These are phyloP conservation scores for Venturia oleaginea DNA, from an alignment of 2,329 filamentous ascomycete genomes.

Conservation along the genomic window DNA sequence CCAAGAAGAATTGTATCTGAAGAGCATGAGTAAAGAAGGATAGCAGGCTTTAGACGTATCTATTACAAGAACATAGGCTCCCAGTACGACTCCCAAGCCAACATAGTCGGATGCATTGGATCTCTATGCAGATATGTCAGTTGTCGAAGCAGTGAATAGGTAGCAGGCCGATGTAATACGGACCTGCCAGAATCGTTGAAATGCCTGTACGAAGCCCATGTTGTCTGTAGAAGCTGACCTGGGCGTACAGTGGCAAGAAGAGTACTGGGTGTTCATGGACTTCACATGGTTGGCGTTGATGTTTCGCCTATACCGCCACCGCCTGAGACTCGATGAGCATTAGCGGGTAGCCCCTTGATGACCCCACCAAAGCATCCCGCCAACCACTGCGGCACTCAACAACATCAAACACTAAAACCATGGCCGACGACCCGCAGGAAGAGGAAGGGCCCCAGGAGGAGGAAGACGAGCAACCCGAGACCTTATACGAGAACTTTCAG, in stretches of 20 bases:
- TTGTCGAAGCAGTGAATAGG: not conserved
- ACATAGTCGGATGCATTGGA: conserved; percentile 87
- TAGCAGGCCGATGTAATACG: not conserved
- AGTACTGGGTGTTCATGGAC: not conserved
- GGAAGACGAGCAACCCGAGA: not conserved
- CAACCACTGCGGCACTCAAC: not conserved
- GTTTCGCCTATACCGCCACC: not conserved
- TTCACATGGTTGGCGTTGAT: not conserved
- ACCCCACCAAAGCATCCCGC: not conserved
- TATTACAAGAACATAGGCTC: conserved; percentile 54
- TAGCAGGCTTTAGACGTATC: conserved; percentile 14
- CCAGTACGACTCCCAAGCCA: conserved; percentile 61
- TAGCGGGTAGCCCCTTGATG: not conserved
- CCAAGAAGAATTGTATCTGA: conserved; percentile 58
- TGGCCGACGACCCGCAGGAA: not conserved
- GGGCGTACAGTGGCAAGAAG: not conserved
- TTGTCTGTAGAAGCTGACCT: not conserved
- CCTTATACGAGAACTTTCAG: not conserved
- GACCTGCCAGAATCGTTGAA: conserved; percentile 5
- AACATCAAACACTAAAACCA: not conserved
- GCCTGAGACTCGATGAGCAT: not conserved
- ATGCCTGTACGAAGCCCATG: not conserved
- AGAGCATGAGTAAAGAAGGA: conserved; percentile 7
- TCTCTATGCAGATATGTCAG: conserved; percentile 38
- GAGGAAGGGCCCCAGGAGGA: not conserved